Conservation (phyloP, 225 moss, liverwort and hornwort species). For the Sphagnum contortum region DNA sequence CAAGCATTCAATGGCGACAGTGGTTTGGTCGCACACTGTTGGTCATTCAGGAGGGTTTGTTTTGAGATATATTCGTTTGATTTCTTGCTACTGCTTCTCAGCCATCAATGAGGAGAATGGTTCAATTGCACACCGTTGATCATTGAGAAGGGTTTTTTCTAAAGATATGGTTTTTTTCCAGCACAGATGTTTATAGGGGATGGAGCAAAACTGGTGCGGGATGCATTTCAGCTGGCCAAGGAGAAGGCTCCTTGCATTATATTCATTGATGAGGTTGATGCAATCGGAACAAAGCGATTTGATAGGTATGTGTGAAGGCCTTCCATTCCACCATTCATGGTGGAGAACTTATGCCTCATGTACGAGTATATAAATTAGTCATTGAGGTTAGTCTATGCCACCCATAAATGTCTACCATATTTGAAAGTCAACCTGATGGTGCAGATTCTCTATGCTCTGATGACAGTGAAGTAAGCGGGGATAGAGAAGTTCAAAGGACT, state of each 20-base stretch:
- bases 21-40: too few relatives aligned
- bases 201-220: slow-evolving; percentile 52
- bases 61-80: too few relatives aligned
- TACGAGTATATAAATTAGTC: neutral
- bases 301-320: slow-evolving; percentile 20
- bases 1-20: too few relatives aligned
- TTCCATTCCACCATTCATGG: neutral
- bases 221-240: slow-evolving; percentile 46
- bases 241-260: slow-evolving; percentile 54
- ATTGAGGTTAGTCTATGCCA: too few relatives aligned
- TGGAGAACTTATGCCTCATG: neutral
- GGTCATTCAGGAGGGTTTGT: too few relatives aligned
- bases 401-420: neutral
- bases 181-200: slow-evolving; percentile 53
- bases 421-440: neutral
- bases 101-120: too few relatives aligned
- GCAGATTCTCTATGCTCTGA: slow-evolving; percentile 1
- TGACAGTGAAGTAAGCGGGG: slow-evolving; percentile 49
- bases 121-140: neutral
- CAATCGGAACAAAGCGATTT: slow-evolving; percentile 54
- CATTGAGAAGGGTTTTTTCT: neutral
- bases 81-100: too few relatives aligned
- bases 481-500: slow-evolving; percentile 49
- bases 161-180: neutral
- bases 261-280: slow-evolving; percentile 56